Evolutionary conservation across 129 eudicot species (phyloP).

Genomic region (Logfia minima): DNA sequence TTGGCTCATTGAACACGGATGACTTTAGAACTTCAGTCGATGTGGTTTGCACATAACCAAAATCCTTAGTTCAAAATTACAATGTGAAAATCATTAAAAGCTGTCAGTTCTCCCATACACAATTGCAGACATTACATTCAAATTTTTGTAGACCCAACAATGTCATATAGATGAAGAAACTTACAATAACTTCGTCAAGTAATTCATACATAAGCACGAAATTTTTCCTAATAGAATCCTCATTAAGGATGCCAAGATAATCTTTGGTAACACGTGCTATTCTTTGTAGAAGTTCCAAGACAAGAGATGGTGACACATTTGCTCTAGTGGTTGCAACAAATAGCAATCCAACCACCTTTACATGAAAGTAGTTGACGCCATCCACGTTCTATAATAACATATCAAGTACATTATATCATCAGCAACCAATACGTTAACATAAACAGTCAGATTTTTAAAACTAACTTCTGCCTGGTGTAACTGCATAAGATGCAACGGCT

Average conservation of each 20-base stretch:
- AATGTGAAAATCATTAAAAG: not conserved
- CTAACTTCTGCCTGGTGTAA: not conserved
- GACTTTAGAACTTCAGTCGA: conserved; percentile 95
- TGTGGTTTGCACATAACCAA: conserved; percentile 95
- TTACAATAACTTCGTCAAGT: conserved; percentile 95
- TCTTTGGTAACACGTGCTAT: conserved; percentile 95
- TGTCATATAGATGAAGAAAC: conserved; percentile 33
- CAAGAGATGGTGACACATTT: conserved; percentile 84
- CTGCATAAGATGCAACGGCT: not conserved
- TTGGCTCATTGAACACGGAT: conserved; percentile 88
- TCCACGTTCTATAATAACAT: conserved; percentile 64
- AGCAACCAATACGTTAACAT: conserved; percentile 4
- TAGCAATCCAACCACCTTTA: conserved; percentile 88
- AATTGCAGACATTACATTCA: conserved; percentile 11
- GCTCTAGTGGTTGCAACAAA: conserved; percentile 96
- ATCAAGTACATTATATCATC: conserved; percentile 20
- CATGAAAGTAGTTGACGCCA: conserved; percentile 98
- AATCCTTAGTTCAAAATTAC: conserved; percentile 56
- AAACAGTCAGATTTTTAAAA: conserved; percentile 11
- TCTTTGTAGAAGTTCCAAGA: conserved; percentile 87
- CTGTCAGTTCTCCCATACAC: not conserved
- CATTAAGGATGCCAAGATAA: conserved; percentile 92
- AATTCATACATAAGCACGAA: conserved; percentile 90
- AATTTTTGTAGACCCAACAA: conserved; percentile 22
- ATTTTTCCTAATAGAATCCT: conserved; percentile 84